Percentiles rank a stretch among this genome's conserved stretches.
Evolutionary conservation across 2,329 filamentous ascomycete species (phyloP).

Genomic region (Talaromyces sp.): DNA sequence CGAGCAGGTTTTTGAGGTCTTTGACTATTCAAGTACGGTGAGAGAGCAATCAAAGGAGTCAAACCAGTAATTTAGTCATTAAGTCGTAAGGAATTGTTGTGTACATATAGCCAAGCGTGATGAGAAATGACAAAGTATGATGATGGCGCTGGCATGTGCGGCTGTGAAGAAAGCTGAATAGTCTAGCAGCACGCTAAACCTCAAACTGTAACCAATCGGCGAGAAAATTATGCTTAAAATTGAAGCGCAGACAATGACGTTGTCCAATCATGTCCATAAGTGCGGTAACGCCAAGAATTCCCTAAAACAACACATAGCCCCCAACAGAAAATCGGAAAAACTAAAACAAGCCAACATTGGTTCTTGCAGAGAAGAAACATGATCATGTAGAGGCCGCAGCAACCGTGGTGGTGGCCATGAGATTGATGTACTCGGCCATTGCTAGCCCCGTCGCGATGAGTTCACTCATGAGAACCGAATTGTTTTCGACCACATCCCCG

Average conservation of each 20-base stretch:
- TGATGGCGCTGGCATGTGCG: background rate
- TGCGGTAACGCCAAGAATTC: background rate
- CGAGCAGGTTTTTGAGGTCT: background rate
- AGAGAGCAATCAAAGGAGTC: background rate
- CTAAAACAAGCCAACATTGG: background rate
- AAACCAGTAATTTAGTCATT: background rate
- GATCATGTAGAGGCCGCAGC: background rate
- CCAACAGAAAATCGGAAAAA: background rate
- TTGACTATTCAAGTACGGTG: background rate
- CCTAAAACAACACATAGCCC: background rate
- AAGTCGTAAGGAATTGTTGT: background rate
- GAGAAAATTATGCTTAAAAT: background rate
- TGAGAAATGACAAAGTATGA: background rate
- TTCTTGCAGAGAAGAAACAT: background rate
- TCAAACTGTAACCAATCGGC: background rate
- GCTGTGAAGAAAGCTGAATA: background rate
- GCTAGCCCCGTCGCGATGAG: background rate
- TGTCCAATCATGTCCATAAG: background rate
- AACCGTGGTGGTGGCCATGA: background rate
- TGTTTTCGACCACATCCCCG: background rate
- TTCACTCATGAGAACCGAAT: background rate
- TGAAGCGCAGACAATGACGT: background rate
- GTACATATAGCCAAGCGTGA: background rate
- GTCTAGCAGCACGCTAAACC: background rate
- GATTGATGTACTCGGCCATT: background rate